Evolutionary conservation across 1,284 basidiomycete species (phyloP), one percentile per base, ranked within the genome.

Genomic region (Ceratobasidium sp.): DNA sequence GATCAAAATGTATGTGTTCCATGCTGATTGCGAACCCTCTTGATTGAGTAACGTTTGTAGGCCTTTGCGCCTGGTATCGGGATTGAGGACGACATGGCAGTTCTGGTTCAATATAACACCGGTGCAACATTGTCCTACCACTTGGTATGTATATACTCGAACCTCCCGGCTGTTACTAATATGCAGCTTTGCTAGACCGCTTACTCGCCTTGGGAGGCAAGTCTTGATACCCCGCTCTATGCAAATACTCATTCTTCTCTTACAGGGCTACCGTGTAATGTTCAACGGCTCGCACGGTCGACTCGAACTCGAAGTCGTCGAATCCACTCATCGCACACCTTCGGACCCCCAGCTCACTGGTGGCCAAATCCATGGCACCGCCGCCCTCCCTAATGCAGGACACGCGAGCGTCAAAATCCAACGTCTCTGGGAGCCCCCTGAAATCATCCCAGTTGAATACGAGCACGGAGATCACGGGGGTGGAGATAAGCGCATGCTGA

Each of bases 81-180:
- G 2, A 89, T 90, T 78, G 89, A 90, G 82, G 89, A 90, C 81
- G 89, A 89, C 80, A 89, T 89, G 87, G 84, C 85, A 69, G 84
- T 89, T 3, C 83, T 90, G 64, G 88, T 89, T 17, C 85, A 86
- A 61, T 89, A 89, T 82, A 84, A 86, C 77, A 86, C 84, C 4
- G 88, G 87, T 12, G 87, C 85, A 0, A 88, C 86, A n/a, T 86
- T 90, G 86, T 88, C 88, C 7, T 90, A 89, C 80, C 89, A 89
- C 81, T 82, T 90, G 67, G 84, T 84, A 77, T 78, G 81, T 80
- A 12, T 48, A 15, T 48, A 33, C 65, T 33, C 54, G 52, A 17
- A 71, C 77, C 78, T 75, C 4, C n/a, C 78, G 12, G 23, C 20
- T 57, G 7, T 46, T 54, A 26, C 56, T 69, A 17, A 68, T 4